These are phyloP conservation scores for Aspergillus calidoustus DNA, from an alignment of 2,329 filamentous ascomycete genomes.

Conservation along the genomic window DNA sequence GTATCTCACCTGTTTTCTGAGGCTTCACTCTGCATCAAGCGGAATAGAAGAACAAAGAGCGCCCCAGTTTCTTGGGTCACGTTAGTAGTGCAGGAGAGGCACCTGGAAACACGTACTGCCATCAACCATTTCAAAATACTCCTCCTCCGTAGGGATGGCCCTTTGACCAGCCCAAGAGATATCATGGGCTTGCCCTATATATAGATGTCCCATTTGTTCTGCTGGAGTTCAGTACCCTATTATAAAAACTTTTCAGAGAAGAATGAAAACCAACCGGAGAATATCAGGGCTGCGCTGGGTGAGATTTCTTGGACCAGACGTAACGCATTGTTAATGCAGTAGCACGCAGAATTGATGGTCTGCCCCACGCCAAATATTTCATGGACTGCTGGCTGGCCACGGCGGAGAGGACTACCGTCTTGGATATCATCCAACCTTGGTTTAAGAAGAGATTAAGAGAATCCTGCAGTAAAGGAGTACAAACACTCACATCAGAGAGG, in stretches of 20 bases:
- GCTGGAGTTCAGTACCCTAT: constrained; percentile 21
- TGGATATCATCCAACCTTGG: constrained; percentile 6
- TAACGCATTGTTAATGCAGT: not conserved
- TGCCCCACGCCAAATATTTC: not conserved
- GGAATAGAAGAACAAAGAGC: constrained; percentile 41
- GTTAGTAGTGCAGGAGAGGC: not conserved
- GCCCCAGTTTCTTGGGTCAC: constrained; percentile 39
- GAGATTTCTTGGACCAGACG: not conserved
- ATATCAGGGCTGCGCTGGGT: not conserved
- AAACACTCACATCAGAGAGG: not conserved
- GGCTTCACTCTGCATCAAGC: constrained; percentile 42
- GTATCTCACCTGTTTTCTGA: not conserved
- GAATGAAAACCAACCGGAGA: not conserved
- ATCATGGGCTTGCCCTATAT: constrained; percentile 44
- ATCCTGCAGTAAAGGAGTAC: not conserved
- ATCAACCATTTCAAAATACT: constrained; percentile 49
- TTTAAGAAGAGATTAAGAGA: not conserved
- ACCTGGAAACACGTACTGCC: constrained; percentile 30
- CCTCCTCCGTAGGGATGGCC: constrained; percentile 41
- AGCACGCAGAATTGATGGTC: constrained; percentile 5
- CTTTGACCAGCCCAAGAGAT: constrained; percentile 44
- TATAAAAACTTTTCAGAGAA: not conserved
- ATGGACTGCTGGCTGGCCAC: not conserved
- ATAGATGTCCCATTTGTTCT: constrained; percentile 42
- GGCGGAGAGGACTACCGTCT: not conserved